Conservation (phyloP, 2,329 filamentous ascomycete species). For the Gremmenia infestans region DNA sequence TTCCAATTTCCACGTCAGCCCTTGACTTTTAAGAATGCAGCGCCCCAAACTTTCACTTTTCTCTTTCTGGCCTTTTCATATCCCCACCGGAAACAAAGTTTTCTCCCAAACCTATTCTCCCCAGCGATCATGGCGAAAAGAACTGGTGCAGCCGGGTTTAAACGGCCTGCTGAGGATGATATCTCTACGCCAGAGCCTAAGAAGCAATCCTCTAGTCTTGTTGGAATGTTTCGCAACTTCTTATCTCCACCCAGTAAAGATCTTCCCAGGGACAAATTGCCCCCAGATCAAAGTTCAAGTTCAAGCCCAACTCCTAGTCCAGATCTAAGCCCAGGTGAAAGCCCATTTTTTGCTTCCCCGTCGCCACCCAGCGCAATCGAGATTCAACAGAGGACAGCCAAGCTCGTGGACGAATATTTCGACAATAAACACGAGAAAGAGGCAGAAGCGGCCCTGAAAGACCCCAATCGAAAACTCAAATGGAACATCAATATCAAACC, state of each 20-base stretch:
- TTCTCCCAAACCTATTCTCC: not conserved
- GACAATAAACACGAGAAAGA: not conserved
- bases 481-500: slow-evolving; percentile 16
- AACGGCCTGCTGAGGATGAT: not conserved
- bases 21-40: slow-evolving; percentile 3
- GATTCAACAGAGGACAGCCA: not conserved
- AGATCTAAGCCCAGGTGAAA: not conserved
- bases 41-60: not conserved
- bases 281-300: not conserved
- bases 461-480: slow-evolving; percentile 6
- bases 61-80: not conserved
- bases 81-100: not conserved
- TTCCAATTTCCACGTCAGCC: slow-evolving; percentile 1
- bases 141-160: not conserved
- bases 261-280: not conserved
- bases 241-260: not conserved
- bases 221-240: not conserved
- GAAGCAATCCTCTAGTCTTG: not conserved
- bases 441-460: not conserved
- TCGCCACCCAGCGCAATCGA: too few relatives aligned
- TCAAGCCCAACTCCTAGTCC: not conserved
- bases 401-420: slow-evolving; percentile 2
- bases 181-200: not conserved
- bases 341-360: too few relatives aligned
- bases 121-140: not conserved